Evolutionary conservation across 345 rosid genomes (phyloP), one percentile per base, ranked within the genome.

Genomic region (Conringia planisiliqua): DNA sequence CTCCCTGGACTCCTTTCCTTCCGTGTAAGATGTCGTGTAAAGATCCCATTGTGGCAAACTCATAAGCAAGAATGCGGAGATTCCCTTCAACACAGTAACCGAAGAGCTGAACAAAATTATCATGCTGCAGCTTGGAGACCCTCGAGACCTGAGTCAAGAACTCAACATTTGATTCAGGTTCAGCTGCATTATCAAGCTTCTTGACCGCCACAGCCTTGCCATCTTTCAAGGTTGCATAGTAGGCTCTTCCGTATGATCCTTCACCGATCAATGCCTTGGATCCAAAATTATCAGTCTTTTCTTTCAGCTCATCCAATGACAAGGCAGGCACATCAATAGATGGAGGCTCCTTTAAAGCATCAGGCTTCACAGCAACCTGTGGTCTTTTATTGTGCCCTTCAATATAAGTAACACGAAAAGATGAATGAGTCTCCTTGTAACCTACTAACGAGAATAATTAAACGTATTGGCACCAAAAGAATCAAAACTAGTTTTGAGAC

Each of bases 21-120:
- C 99, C 99, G 60, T 96, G 98, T 72, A 95, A 76, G 46, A 95
- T 85, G 68, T 95, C 99, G 70, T 95, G 99, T 30, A 95, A 84
- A 63, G 99, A 95, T 52, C 99, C 99, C 99, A 95, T 95, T 4
- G 97, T 89, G 2, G 99, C 99, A 78, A 92, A 95, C 72, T 95
- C 99, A 73, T 92, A 92, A 0, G 91, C 90, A 69, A 95, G 98
- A 74, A 92, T 84, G 2, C 97, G 92, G n/a, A 85, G 56, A 76
- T 82, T 92, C 82, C 94, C 99, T 74, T 90, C 94, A 70, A 95
- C 94, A 71, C 88, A 90, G 55, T 95, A 95, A 61, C 98, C 98
- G 7, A 80, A 90, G 67, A 96, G 80, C 82, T 92, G 87, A 27
- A 96, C 87, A 50, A 90, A 69, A 51, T 90, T 92, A 5, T 92